A percentile compares a stretch with the other conserved stretches of the same genome.
Evolutionary conservation across 495 filamentous ascomycete genomes (phyloP).

Genomic region (Neurospora sp.): DNA sequence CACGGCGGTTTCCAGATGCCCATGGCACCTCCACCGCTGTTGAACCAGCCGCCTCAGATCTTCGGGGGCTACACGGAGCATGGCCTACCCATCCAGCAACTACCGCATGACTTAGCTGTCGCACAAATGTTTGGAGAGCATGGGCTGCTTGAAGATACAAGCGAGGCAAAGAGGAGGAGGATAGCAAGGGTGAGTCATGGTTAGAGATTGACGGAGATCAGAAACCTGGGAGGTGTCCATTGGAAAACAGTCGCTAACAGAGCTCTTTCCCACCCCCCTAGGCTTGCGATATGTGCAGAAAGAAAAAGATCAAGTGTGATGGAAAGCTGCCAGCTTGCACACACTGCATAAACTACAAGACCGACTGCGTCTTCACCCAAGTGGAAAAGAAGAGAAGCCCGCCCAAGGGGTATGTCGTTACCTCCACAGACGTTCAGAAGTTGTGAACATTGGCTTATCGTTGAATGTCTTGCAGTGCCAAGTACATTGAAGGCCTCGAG

Average conservation of each 20-base stretch:
- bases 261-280: conserved; percentile 24
- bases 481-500: conserved; percentile 96
- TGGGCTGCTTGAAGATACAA: conserved; percentile 52
- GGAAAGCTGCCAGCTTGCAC: conserved; percentile 91
- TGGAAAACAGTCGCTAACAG: background rate
- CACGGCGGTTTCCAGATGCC: conserved; percentile 40
- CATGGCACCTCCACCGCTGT: conserved; percentile 45
- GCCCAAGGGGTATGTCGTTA: conserved; percentile 69
- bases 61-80: conserved; percentile 54
- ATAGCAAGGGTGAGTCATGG: conserved; percentile 69
- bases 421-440: background rate
- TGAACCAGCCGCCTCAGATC: conserved; percentile 60
- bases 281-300: conserved; percentile 98
- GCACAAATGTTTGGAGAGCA: conserved; percentile 54
- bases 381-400: conserved; percentile 98
- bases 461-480: conserved; percentile 49
- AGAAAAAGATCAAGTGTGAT: conserved; percentile 99
- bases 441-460: conserved; percentile 11
- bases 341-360: conserved; percentile 97
- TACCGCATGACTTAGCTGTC: conserved; percentile 42
- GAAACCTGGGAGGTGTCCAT: background rate
- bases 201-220: background rate
- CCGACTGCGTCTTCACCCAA: conserved; percentile 92
- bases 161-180: conserved; percentile 82
- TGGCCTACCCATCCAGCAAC: conserved; percentile 41